A percentile compares a stretch with the other conserved stretches of the same genome.
Evolutionary conservation across 2,329 filamentous ascomycete genomes (phyloP).

Genomic region (Ceratocystis colombiana): DNA sequence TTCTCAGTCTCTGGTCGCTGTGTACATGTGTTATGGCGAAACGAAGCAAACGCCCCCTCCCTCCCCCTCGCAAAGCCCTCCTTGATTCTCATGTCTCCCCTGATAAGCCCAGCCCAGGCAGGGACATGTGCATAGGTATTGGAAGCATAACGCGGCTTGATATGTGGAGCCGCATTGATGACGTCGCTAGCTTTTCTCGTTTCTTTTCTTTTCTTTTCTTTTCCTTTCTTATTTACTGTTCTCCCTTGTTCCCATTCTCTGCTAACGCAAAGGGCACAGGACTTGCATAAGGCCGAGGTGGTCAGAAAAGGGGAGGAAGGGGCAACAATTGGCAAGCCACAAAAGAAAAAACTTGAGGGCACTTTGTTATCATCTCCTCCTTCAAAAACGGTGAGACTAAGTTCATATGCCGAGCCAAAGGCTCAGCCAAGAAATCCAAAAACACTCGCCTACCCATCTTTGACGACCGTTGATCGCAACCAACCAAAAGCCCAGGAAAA

Average conservation of each 20-base stretch:
- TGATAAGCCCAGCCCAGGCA: neutral
- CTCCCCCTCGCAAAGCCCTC: neutral
- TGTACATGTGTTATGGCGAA: neutral
- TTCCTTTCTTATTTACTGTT: too few species aligned
- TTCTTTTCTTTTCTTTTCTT: too few species aligned
- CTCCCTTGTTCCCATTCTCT: neutral
- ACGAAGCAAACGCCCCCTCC: neutral
- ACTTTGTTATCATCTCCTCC: neutral
- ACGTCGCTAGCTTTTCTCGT: neutral
- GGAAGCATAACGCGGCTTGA: neutral
- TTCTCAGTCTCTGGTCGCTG: neutral
- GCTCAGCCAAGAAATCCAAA: neutral
- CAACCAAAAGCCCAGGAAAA: neutral
- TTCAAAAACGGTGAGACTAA: neutral
- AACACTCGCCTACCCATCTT: neutral
- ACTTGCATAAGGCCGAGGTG: neutral
- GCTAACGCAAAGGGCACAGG: neutral
- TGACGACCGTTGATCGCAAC: neutral
- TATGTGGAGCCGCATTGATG: constrained; percentile 2
- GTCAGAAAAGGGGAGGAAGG: too few species aligned
- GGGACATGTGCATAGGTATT: neutral
- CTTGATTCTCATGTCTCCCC: neutral
- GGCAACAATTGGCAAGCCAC: too few species aligned
- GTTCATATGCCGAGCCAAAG: neutral
- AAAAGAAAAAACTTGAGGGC: neutral